These are phyloP conservation scores for Irpex rosettiformis DNA, from an alignment of 1,284 basidiomycete genomes.

Conservation along the genomic window DNA sequence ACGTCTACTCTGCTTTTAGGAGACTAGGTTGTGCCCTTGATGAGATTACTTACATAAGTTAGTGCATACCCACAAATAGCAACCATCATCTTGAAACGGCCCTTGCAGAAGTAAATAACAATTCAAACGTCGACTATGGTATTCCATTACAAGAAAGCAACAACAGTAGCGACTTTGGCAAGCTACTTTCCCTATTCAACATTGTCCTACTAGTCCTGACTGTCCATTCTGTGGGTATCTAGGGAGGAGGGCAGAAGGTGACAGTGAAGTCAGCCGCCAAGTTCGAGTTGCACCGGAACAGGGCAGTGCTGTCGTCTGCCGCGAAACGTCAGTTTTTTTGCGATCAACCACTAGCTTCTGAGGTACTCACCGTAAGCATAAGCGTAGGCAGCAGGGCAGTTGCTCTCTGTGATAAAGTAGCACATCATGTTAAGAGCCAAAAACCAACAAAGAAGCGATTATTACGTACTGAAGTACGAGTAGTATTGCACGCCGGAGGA, in stretches of 20 bases:
- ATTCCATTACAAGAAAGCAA: not conserved
- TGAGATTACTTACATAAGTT: no score
- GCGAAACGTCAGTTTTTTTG: not conserved
- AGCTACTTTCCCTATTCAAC: not conserved
- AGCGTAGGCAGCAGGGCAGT: slow-evolving; percentile 44
- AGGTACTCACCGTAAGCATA: slow-evolving; percentile 42
- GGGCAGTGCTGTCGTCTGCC: slow-evolving; percentile 41
- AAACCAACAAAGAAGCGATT: not conserved
- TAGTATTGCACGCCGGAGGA: slow-evolving; percentile 39
- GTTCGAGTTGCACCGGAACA: slow-evolving; percentile 39
- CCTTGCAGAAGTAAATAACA: no score
- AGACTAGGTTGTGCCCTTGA: no score
- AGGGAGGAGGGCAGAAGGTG: slow-evolving; percentile 44
- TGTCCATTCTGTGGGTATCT: not conserved
- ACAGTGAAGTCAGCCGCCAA: slow-evolving; percentile 41
- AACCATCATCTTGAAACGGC: no score
- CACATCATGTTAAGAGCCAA: not conserved
- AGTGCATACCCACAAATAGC: no score
- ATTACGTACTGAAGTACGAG: slow-evolving; percentile 41
- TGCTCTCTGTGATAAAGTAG: slow-evolving; percentile 30
- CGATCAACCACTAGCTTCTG: no score
- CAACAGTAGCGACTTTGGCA: not conserved
- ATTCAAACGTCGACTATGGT: no score
- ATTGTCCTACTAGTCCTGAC: not conserved
- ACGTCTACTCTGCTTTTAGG: no score